These are phyloP conservation scores for Globisporangium cederbergense DNA, from an alignment of 352 stramenopile genomes.

Conservation along the genomic window DNA sequence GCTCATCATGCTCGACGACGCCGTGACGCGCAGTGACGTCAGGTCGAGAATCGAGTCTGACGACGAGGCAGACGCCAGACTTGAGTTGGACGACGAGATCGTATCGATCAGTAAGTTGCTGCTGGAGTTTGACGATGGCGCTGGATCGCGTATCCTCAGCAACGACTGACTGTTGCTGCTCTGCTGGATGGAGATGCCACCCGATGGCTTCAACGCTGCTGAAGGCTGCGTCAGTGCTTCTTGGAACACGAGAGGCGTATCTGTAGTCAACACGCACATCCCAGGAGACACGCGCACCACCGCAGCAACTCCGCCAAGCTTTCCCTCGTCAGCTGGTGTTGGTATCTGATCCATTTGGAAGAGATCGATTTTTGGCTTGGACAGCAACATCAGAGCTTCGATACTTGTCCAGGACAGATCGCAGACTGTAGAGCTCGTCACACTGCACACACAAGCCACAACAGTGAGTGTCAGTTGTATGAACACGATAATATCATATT, in stretches of 20 bases:
- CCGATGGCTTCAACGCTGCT: neutral
- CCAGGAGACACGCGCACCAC: slow-evolving; percentile 2
- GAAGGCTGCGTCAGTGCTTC: neutral
- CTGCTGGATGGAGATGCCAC: neutral
- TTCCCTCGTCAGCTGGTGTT: neutral
- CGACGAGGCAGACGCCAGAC: neutral
- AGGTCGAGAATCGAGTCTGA: slow-evolving; percentile 29
- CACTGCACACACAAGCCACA: neutral
- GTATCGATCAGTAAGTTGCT: neutral
- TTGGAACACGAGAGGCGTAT: slow-evolving; percentile 18
- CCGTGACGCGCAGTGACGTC: slow-evolving; percentile 32
- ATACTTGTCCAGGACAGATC: slow-evolving; percentile 28
- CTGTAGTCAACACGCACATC: slow-evolving; percentile 17
- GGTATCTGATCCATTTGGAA: slow-evolving; percentile 1
- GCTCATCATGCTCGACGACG: slow-evolving; percentile 24
- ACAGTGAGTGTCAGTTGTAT: neutral
- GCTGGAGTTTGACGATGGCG: neutral
- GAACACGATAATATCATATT: neutral
- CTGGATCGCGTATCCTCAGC: neutral
- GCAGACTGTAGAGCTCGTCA: slow-evolving; percentile 18
- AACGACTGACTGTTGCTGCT: neutral
- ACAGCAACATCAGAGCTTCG: slow-evolving; percentile 13
- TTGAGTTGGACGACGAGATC: slow-evolving; percentile 3
- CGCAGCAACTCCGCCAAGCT: slow-evolving; percentile 8
- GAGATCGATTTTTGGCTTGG: neutral